These are phyloP conservation scores for Trichoderma atroviride DNA, from an alignment of 2,329 filamentous ascomycete genomes.

Conservation along the genomic window DNA sequence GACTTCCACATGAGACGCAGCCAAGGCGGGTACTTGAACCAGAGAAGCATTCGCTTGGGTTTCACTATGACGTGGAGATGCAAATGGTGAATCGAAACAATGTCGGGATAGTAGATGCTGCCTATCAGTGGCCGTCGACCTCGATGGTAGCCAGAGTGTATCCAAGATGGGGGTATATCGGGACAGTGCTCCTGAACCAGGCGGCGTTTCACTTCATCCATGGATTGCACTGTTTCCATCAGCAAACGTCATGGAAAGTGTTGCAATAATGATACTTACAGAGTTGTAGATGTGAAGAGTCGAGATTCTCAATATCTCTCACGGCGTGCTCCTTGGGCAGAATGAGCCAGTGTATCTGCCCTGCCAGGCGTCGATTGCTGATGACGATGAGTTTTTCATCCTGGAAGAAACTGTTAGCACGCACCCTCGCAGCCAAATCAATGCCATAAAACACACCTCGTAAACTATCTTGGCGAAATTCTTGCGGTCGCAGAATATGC, in stretches of 20 bases:
- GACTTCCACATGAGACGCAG: conserved; percentile 27
- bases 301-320: not conserved
- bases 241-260: not conserved
- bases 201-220: not conserved
- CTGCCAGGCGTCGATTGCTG: not conserved
- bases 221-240: not conserved
- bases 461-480: not conserved
- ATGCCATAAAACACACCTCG: not conserved
- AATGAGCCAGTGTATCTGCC: conserved; percentile 11
- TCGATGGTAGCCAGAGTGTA: conserved; percentile 20
- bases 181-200: not conserved
- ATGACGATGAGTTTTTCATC: not conserved
- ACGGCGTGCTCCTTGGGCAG: not conserved
- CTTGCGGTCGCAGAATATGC: not conserved
- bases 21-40: conserved; percentile 26
- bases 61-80: conserved; percentile 27
- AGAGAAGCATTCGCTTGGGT: not conserved
- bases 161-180: not conserved
- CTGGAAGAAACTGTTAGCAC: not conserved
- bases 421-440: not conserved
- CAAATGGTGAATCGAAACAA: conserved; percentile 26
- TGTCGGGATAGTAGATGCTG: conserved; percentile 18
- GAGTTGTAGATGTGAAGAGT: not conserved
- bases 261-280: not conserved
- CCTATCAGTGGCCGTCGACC: not conserved